Evolutionary conservation across 768 basidiomycete genomes (phyloP), one percentile per base, ranked within the genome.

Genomic region (Lentinula detonsa): DNA sequence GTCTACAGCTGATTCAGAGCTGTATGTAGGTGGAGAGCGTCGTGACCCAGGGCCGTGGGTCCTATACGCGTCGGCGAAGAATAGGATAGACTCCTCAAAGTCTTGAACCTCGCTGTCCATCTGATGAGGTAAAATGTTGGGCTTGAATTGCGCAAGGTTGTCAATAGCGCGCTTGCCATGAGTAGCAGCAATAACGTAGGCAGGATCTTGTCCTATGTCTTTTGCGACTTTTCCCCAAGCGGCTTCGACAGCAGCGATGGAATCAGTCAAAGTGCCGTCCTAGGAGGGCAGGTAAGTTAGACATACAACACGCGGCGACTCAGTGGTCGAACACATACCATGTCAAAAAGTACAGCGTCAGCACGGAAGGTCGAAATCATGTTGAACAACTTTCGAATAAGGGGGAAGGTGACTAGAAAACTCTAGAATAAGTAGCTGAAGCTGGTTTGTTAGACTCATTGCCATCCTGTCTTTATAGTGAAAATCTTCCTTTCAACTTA

Each of bases 91-190:
- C 65, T 83, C 76, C 69, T 89, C 87, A 64, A 88, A 88, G 21
- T 75, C 75, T n/a, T 77, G 73, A 2, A 87, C 84, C 61, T 82
- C 85, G 34, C 63, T 71, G 66, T 83, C 82, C 76, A 87, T 81
- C 70, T 86, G 80, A 70, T 84, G 76, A 21, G 67, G 50, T 64
- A 76, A 75, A 65, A 87, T 81, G 35, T 78, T 69, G 0, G 85
- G 85, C 67, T 82, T 85, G 76, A 85, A 85, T 53, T 78, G 75
- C 4, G 79, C 70, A 64, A 90, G 82, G 73, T 90, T 91, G 75
- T 90, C 88, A 67, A 87, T 77, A 10, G 88, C 89, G 62, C 88
- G 85, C 68, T 88, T 85, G 67, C 88, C 88, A 70, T 91, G 88
- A n/a, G 88, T 90, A 42, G 85, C 85, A 9, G 83, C 85, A 67